These are phyloP conservation scores for Podila minutissima DNA, from an alignment of 192 early-diverging fungal genomes.

Conservation along the genomic window DNA sequence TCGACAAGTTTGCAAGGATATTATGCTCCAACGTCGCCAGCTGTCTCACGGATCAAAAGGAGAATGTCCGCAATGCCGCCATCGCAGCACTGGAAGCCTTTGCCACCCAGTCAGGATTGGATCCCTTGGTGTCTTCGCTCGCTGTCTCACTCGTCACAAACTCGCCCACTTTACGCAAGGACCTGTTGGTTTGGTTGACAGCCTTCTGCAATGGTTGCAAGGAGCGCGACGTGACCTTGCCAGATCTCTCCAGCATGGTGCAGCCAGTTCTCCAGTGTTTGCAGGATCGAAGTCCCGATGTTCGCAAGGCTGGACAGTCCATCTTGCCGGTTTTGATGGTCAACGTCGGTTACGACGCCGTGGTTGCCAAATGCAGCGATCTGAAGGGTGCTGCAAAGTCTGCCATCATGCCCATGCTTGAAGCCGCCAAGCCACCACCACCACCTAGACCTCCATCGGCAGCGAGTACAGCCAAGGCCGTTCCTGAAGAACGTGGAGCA, in stretches of 20 bases:
- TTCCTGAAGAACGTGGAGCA: constrained; percentile 28
- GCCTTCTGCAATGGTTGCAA: constrained; percentile 65
- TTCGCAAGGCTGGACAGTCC: constrained; percentile 85
- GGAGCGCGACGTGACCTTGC: constrained; percentile 53
- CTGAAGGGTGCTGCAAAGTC: constrained; percentile 79
- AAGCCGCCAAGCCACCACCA: constrained; percentile 67
- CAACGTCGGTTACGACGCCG: constrained; percentile 75
- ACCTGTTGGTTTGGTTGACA: constrained; percentile 84
- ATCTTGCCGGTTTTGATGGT: constrained; percentile 74
- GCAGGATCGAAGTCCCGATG: constrained; percentile 90
- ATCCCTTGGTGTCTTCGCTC: constrained; percentile 71
- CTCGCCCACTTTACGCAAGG: constrained; percentile 88
- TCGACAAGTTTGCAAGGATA: constrained; percentile 76
- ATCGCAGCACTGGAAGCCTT: constrained; percentile 79
- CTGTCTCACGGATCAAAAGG: constrained; percentile 91
- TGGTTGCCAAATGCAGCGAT: constrained; percentile 78
- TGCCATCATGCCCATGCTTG: constrained; percentile 80
- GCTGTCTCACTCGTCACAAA: constrained; percentile 77
- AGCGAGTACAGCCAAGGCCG: constrained; percentile 25
- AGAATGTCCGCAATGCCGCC: constrained; percentile 82
- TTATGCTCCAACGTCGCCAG: constrained; percentile 76
- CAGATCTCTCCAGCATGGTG: constrained; percentile 73
- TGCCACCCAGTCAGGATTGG: constrained; percentile 73
- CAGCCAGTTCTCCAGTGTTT: constrained; percentile 80
- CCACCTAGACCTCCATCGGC: constrained; percentile 53